Conservation (phyloP, 345 rosid species). For the rapeseed (Brassica napus) region Da-Ae NC_063444.1:33775501-33776000, state of each 20-base stretch:
- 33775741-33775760: constrained; percentile 36
- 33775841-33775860: constrained; percentile 25
- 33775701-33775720: neutral
- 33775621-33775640: neutral
- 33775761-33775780: constrained; percentile 14
- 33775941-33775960: constrained; percentile 20
- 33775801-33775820: constrained; percentile 9
- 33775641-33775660: constrained; percentile 16
- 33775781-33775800: neutral
- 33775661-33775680: constrained; percentile 24
- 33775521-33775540: constrained; percentile 34
- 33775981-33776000: constrained; percentile 28
- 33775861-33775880: neutral
- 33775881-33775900: neutral
- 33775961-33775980: constrained; percentile 16
- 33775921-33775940: constrained; percentile 1
- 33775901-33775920: neutral
- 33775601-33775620: constrained; percentile 21
- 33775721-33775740: neutral
- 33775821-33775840: constrained; percentile 37
- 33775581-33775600: constrained; percentile 33
- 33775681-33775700: constrained; percentile 7
- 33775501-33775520: neutral
- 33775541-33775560: constrained; percentile 31
- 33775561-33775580: constrained; percentile 27